Conservation (phyloP, 202 grass and related monocot genomes). For the Miscanthus sacchariflorus region DNA sequence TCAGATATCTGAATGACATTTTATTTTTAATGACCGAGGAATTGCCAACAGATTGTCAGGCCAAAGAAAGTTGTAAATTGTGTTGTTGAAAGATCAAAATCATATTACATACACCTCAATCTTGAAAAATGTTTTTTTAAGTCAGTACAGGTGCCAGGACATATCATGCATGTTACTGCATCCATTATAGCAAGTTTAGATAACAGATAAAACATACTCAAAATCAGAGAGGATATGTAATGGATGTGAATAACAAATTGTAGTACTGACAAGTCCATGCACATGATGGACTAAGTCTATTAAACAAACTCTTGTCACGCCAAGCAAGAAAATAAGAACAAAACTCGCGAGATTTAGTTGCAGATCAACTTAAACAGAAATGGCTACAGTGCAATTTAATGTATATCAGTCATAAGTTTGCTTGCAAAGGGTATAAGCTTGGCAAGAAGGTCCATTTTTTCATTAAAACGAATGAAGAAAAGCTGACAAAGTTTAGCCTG, state of each 20-base stretch:
- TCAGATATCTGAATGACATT: neutral
- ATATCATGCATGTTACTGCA: neutral
- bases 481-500: neutral
- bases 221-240: neutral
- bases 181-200: neutral
- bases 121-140: neutral
- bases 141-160: neutral
- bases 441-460: neutral
- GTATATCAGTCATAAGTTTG: neutral
- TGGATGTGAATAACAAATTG: neutral
- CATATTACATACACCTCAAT: slow-evolving; percentile 13
- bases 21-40: neutral
- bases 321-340: neutral
- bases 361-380: slow-evolving; percentile 25
- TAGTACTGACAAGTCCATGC: neutral
- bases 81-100: neutral
- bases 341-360: neutral
- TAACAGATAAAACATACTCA: neutral
- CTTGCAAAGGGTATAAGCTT: neutral
- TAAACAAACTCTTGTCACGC: neutral
- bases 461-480: neutral
- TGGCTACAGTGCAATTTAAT: neutral
- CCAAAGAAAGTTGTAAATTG: slow-evolving; percentile 22
- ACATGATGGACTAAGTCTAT: neutral
- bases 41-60: neutral